Percentiles rank a stretch among this genome's conserved stretches.
Conservation (phyloP, 108 stramenopile genomes). For the Schizochytrium sp. region DNA sequence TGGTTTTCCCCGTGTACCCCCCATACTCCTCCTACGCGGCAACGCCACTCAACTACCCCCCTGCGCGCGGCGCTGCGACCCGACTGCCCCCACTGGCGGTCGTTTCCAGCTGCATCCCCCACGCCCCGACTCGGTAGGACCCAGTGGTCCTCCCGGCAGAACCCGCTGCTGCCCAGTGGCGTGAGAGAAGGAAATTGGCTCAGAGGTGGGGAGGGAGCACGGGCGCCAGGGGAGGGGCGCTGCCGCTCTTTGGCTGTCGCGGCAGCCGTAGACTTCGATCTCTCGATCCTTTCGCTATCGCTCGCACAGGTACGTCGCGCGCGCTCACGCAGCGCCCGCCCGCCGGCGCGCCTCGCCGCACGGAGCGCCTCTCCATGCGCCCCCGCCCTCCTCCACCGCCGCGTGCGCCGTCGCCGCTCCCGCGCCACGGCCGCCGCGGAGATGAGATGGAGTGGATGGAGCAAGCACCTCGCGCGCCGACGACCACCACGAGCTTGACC, state of each 20-base stretch:
- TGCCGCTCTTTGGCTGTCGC: neutral
- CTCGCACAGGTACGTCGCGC: neutral
- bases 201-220: no score
- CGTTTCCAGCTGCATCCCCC: neutral
- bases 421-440: no score
- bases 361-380: no score
- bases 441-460: no score
- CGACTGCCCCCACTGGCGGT: neutral
- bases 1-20: no score
- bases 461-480: no score
- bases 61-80: no score
- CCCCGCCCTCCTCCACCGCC: no score
- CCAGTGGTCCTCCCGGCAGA: neutral
- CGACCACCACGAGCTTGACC: no score
- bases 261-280: neutral
- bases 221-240: neutral
- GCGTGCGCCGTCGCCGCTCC: no score
- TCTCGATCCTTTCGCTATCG: neutral
- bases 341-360: neutral
- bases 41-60: no score
- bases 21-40: no score
- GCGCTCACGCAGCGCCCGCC: neutral
- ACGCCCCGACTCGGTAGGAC: neutral
- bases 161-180: neutral
- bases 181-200: neutral